Percentiles rank a stretch among this genome's conserved stretches.
phyloP scores from a whole-genome alignment of 345 rosid genomes.

The Brassica incana region DNA sequence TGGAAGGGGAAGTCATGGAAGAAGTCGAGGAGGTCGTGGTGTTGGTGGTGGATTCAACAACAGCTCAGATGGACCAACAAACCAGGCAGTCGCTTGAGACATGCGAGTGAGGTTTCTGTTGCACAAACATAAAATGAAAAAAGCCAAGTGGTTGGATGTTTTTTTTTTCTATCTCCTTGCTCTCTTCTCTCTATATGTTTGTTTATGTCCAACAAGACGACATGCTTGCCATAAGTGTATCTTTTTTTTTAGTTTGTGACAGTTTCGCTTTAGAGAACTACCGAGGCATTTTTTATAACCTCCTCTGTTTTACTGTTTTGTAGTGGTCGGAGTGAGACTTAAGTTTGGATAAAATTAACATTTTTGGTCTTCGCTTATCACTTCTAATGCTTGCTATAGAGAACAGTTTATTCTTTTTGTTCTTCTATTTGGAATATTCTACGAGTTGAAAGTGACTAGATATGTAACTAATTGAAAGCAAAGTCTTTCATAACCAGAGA shows the following conservation, averaged over 20 bases:
- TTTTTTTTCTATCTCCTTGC: constrained; percentile 14
- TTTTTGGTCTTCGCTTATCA: background rate
- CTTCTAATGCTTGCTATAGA: background rate
- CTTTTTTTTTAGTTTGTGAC: constrained; percentile 19
- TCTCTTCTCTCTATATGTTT: constrained; percentile 31
- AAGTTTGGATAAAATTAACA: background rate
- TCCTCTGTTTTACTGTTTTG: background rate
- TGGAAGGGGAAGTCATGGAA: constrained; percentile 49
- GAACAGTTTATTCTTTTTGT: background rate
- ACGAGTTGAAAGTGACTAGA: background rate
- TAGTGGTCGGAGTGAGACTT: background rate
- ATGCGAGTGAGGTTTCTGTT: constrained; percentile 39
- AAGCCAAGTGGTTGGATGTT: constrained; percentile 37
- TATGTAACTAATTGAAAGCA: background rate
- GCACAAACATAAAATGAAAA: constrained; percentile 41
- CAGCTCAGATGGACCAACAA: constrained; percentile 45
- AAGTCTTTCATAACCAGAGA: background rate
- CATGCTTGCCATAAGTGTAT: constrained; percentile 36
- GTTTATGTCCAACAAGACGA: constrained; percentile 36
- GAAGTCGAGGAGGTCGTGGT: constrained; percentile 40
- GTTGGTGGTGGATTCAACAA: constrained; percentile 42
- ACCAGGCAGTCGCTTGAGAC: constrained; percentile 55
- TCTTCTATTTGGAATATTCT: background rate
- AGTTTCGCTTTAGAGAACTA: background rate
- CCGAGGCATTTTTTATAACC: background rate